These are phyloP conservation scores for Suillus weaverae DNA, from an alignment of 768 basidiomycete genomes.

Conservation along the genomic window DNA sequence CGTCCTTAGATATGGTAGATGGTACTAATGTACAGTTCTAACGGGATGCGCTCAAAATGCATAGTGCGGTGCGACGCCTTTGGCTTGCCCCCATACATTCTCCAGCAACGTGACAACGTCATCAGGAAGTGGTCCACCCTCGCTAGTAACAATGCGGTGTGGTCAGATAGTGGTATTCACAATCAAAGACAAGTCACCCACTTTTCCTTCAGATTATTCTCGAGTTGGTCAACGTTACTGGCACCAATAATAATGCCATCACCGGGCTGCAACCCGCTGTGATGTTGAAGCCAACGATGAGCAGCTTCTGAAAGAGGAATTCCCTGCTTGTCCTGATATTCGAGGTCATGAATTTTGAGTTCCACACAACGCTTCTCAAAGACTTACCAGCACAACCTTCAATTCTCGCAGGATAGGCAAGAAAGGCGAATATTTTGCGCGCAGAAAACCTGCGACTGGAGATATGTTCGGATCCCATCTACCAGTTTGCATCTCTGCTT, in stretches of 20 bases:
- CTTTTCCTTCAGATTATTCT: slow-evolving; percentile 16
- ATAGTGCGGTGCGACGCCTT: slow-evolving; percentile 3
- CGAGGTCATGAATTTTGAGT: background rate
- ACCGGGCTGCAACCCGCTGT: slow-evolving; percentile 18
- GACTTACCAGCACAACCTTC: slow-evolving; percentile 6
- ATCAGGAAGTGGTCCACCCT: slow-evolving; percentile 6
- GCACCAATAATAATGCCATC: slow-evolving; percentile 28
- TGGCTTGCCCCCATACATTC: slow-evolving; percentile 2
- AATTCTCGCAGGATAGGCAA: slow-evolving; percentile 18
- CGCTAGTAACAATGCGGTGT: background rate
- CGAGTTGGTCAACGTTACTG: slow-evolving; percentile 29
- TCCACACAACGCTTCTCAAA: background rate
- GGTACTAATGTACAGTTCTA: background rate
- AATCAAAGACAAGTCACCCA: background rate
- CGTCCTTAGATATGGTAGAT: background rate
- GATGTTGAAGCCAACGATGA: slow-evolving; percentile 24
- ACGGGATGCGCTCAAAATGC: background rate
- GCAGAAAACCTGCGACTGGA: background rate
- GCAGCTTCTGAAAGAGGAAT: slow-evolving; percentile 17
- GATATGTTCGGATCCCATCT: slow-evolving; percentile 17
- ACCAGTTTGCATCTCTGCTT: slow-evolving; percentile 8
- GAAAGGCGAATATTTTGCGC: slow-evolving; percentile 10
- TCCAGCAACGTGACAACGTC: slow-evolving; percentile 2
- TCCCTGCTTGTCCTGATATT: slow-evolving; percentile 14
- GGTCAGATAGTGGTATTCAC: background rate